Base-by-base conservation (phyloP, 2,329 filamentous ascomycete genomes). In the Apiospora koreana region DNA sequence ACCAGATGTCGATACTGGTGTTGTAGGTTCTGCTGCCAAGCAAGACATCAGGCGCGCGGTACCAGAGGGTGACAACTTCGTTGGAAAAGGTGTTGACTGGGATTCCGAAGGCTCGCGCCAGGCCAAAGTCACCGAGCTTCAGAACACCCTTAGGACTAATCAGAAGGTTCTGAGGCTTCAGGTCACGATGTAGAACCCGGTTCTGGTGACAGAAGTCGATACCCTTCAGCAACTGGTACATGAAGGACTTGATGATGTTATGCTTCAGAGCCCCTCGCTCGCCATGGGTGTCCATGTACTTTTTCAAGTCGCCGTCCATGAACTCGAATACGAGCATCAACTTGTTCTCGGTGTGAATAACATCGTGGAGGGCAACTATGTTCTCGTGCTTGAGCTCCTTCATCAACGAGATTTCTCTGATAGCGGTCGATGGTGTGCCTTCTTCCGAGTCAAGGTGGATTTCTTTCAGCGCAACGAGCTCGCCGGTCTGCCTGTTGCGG, bases 1-100 rank as follows among this genome's bases (percentile, higher is more conserved):
- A 97, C 96, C 96, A 99, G 80, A 99, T 98, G 79, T 99, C 96
- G 81, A 99, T 98, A 83, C 94, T 97, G n/a, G 96, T 99, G 83
- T 97, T 99, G 85, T 99, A 99, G 28, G 96, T 98, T 74, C 96
- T 87, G 77, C 93, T 96, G 68, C 96, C 96, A 64, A 99, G 88
- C 68, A 99, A 88, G 65, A 99, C 96, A 77, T 99, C 96, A 0
- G 96, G 96, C 0, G 96, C 96, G 58, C 96, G 93, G 81, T 99
- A 99, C 95, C 95, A 98, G 23, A 98, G 87, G 0, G 96, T 98
- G 58, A 98, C 95, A 70, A 98, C 95, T 82, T 98, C 95, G 81
- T 98, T 98, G 68, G 94, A 97, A 83, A 98, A 98, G 23, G 95
- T 98, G 80, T 98, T 98, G 77, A 98, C 95, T 0, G 95, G 95